A percentile compares a stretch with the other conserved stretches of the same genome.
Conservation (phyloP, 352 stramenopile species). For the Globisporangium emineosum region DNA sequence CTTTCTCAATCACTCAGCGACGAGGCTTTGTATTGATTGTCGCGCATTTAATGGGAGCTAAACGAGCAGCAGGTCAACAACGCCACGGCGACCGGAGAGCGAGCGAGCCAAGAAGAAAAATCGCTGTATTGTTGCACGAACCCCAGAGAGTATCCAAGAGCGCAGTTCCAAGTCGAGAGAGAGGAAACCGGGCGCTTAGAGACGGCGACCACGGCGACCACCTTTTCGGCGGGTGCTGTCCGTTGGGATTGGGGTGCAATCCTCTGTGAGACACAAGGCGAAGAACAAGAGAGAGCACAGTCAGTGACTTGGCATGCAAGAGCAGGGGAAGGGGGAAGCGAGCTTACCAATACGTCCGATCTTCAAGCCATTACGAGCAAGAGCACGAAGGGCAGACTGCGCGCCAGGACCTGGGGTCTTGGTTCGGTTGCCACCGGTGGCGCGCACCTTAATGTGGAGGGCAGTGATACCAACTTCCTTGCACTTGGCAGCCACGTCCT, state of each 20-base stretch:
- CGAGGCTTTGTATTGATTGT: slow-evolving; percentile 11
- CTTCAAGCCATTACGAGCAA: slow-evolving; percentile 99
- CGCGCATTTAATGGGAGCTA: slow-evolving; percentile 3
- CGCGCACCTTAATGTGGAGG: slow-evolving; percentile 99
- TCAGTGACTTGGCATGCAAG: not conserved
- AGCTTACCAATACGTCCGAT: slow-evolving; percentile 93
- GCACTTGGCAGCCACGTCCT: slow-evolving; percentile 97
- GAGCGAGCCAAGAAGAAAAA: slow-evolving; percentile 10
- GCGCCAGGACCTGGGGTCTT: slow-evolving; percentile 98
- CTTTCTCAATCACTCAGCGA: slow-evolving; percentile 8
- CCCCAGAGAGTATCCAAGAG: slow-evolving; percentile 6
- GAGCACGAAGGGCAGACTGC: slow-evolving; percentile 97
- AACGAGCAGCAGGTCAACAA: not conserved
- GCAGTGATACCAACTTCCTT: slow-evolving; percentile 99
- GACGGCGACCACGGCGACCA: slow-evolving; percentile 98
- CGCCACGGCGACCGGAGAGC: not conserved
- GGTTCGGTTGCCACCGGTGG: slow-evolving; percentile 98
- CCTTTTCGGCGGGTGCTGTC: slow-evolving; percentile 98
- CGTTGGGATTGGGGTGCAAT: slow-evolving; percentile 99
- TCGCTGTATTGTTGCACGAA: slow-evolving; percentile 23
- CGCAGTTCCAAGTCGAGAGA: slow-evolving; percentile 3
- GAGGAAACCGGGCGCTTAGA: slow-evolving; percentile 76
- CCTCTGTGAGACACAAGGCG: slow-evolving; percentile 60
- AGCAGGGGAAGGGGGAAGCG: not conserved
- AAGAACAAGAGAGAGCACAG: not conserved